These are phyloP conservation scores for Cercospora brassicicola DNA, from an alignment of 2,329 filamentous ascomycete genomes.

Conservation along the genomic window DNA sequence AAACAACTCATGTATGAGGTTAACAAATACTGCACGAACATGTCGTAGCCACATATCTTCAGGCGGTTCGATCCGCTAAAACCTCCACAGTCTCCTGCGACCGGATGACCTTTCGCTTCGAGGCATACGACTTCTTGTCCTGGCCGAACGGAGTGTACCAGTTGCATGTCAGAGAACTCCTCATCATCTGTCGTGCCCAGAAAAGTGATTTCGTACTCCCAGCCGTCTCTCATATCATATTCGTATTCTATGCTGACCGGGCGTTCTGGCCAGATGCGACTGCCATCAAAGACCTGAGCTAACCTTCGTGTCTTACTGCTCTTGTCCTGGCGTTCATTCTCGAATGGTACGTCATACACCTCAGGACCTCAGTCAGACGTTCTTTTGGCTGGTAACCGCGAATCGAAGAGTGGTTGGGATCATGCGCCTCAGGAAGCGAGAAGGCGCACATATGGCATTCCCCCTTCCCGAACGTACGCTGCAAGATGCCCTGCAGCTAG, in stretches of 20 bases:
- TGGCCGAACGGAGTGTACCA: not conserved
- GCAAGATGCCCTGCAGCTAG: not conserved
- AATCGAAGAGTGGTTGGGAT: too few species aligned
- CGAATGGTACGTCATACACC: not conserved
- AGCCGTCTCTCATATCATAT: not conserved
- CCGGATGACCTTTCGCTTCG: not conserved
- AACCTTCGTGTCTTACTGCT: not conserved
- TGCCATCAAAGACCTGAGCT: not conserved
- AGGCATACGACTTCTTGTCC: not conserved
- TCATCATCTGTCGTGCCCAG: not conserved
- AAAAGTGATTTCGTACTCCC: not conserved
- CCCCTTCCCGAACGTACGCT: not conserved
- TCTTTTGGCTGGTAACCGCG: too few species aligned
- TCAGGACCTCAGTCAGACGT: not conserved
- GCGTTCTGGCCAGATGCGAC: not conserved
- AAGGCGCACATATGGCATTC: not conserved
- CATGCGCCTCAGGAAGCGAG: not conserved
- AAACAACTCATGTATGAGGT: not conserved
- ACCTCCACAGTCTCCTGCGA: not conserved
- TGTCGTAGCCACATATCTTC: not conserved
- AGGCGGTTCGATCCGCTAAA: not conserved
- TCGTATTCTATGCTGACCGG: not conserved
- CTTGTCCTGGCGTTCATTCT: not conserved
- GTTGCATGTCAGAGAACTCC: not conserved
- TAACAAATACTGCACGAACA: not conserved